Base-by-base conservation (phyloP, 1,139 yeast species). In the Meyerozyma elateridarum region DNA sequence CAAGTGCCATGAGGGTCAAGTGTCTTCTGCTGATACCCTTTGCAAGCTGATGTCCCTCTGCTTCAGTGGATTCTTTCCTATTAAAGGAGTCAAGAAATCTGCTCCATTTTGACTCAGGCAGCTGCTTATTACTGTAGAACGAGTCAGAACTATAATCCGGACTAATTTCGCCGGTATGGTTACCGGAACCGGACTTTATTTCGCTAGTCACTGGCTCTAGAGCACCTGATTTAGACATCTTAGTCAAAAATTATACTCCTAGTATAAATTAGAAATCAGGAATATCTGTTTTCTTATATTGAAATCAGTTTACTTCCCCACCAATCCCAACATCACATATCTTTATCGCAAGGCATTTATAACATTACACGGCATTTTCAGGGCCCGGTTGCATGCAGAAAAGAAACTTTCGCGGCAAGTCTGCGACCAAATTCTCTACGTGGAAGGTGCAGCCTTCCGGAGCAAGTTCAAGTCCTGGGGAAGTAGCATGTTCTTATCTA, bases 21-120 rank as follows among this genome's bases (percentile, higher is more conserved):
- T 64, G 70, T 36, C 66, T 56, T 37, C 46, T 48, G 32, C 58
- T 51, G 41, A 63, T 57, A 32, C 57, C 56, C 38, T 62, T 62
- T 25, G 53, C 49, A 29, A 59, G 46, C 30, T 51, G 60, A 31
- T 51, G 50, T 34, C 64, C 64, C 12, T 24, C 27, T 11, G 51
- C 49, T n/a, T 49, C 49, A 9, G 34, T 38, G 14, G 40, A 42
- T 31, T 46, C 45, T 38, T 52, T 50, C 25, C 53, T 41, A 30
- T 43, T 43, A 44, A 63, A 63, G n/a, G 61, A 51, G 36, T 62
- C 63, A 22, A 45, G 44, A 38, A 60, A 59, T 24, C 46, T 48
- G 4, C 36, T 46, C 54, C 58, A 57, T 24, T 24, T 24, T 24
- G 27, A 24, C 27, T 24, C 27, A 18, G 27, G 8, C 17, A 3